A percentile compares a stretch with the other conserved stretches of the same genome.
Conservation (phyloP, 345 rosid species). For the Pseudoturritis turrita region DNA sequence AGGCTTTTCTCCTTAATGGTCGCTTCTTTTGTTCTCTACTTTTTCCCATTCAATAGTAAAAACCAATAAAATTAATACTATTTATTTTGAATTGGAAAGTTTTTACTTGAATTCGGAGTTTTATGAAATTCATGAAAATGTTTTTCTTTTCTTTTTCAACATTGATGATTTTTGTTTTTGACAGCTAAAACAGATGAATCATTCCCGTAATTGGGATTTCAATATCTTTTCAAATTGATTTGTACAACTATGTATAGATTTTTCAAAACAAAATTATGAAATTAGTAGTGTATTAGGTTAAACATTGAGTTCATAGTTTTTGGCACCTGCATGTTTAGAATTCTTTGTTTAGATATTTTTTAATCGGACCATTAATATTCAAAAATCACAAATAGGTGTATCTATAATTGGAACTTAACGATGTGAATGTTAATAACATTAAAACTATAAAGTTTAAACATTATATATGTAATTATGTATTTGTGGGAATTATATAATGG, state of each 20-base stretch:
- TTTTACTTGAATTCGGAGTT: background rate
- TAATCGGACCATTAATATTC: background rate
- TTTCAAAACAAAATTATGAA: too few relatives aligned
- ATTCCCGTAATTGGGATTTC: background rate
- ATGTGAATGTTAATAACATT: too few relatives aligned
- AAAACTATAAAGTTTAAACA: too few relatives aligned
- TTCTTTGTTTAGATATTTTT: background rate
- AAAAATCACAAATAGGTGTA: too few relatives aligned
- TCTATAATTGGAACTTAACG: background rate
- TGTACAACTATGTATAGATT: too few relatives aligned
- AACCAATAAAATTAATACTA: background rate
- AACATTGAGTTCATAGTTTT: background rate
- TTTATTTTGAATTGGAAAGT: too few relatives aligned
- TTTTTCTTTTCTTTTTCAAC: background rate
- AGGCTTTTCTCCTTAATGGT: slow-evolving; percentile 33
- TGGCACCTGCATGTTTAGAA: background rate
- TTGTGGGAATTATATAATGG: too few relatives aligned
- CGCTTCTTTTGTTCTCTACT: slow-evolving; percentile 19
- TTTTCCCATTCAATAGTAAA: background rate
- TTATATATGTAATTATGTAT: too few relatives aligned
- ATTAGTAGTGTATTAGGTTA: too few relatives aligned
- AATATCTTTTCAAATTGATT: too few relatives aligned
- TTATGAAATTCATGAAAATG: background rate
- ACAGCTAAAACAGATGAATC: background rate
- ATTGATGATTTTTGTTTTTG: background rate